These are phyloP conservation scores for Coelastrella sp. DNA, from an alignment of 139 green algal genomes.

Conservation along the genomic window DNA sequence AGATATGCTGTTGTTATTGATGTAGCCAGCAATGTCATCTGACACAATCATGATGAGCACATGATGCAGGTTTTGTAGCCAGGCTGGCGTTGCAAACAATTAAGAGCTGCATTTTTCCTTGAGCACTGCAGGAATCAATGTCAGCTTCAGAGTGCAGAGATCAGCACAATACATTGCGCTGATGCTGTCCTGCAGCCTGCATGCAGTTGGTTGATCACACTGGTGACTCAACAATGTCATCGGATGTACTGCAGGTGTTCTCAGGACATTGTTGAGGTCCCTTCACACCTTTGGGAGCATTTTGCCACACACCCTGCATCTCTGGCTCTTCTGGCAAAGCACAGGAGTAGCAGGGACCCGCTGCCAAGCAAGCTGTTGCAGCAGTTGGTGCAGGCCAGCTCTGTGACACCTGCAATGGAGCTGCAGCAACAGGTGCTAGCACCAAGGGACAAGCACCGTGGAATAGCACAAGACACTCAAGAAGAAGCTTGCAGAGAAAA, in stretches of 20 bases:
- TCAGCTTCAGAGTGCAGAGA: too few species aligned
- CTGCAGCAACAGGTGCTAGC: slow-evolving; percentile 72
- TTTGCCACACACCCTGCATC: slow-evolving; percentile 68
- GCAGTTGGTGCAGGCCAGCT: slow-evolving; percentile 7
- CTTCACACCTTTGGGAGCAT: slow-evolving; percentile 89
- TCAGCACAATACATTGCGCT: not conserved
- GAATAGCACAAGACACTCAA: too few species aligned
- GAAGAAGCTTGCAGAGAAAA: too few species aligned
- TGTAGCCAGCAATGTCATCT: too few species aligned
- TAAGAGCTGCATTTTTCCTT: too few species aligned
- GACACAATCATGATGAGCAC: not conserved
- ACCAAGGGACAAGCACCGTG: too few species aligned
- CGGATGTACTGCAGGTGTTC: slow-evolving; percentile 62
- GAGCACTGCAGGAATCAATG: too few species aligned
- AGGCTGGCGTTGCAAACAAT: not conserved
- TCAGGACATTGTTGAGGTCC: slow-evolving; percentile 91
- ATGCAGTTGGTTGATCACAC: not conserved
- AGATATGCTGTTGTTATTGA: too few species aligned
- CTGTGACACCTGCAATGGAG: slow-evolving; percentile 70
- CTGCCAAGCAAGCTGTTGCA: slow-evolving; percentile 34
- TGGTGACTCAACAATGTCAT: not conserved
- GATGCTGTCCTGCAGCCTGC: too few species aligned
- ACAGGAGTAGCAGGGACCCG: slow-evolving; percentile 6
- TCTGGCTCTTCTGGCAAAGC: slow-evolving; percentile 54
- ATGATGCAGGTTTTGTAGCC: not conserved